Percentiles rank a stretch among this genome's conserved stretches.
Evolutionary conservation across 768 basidiomycete species (phyloP).

Genomic region (Hygrophorus russula): DNA sequence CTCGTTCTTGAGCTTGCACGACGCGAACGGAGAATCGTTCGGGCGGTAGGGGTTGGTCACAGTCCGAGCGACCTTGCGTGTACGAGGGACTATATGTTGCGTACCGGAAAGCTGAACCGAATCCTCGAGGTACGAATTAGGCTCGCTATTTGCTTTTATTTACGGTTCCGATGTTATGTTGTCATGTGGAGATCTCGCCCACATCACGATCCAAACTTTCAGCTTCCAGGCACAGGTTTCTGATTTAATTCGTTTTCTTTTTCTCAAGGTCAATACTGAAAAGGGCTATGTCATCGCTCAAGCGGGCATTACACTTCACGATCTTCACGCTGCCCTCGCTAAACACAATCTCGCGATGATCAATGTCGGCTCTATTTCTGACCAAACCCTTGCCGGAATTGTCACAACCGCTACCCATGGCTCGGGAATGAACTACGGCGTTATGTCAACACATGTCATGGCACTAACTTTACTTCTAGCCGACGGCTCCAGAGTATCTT

Average conservation of each 20-base stretch:
- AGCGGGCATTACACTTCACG: constrained; percentile 68
- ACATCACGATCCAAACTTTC: background rate
- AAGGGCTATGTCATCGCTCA: constrained; percentile 60
- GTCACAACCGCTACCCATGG: constrained; percentile 95
- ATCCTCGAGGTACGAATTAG: constrained; percentile 60
- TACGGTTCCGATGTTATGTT: background rate
- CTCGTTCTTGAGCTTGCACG: constrained; percentile 74
- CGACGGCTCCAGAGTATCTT: constrained; percentile 55
- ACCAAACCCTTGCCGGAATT: constrained; percentile 88
- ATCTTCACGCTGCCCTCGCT: constrained; percentile 60
- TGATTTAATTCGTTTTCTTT: constrained; percentile 5
- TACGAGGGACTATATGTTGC: constrained; percentile 77
- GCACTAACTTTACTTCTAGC: constrained; percentile 70
- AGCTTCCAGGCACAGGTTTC: background rate
- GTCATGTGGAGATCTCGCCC: background rate
- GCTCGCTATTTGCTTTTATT: constrained; percentile 14
- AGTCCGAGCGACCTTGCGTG: constrained; percentile 91
- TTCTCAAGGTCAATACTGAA: constrained; percentile 53
- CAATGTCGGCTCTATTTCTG: constrained; percentile 92
- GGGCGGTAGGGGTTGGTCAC: constrained; percentile 85
- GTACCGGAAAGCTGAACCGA: constrained; percentile 60
- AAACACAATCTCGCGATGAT: constrained; percentile 69
- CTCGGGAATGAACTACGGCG: constrained; percentile 67
- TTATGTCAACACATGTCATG: constrained; percentile 73
- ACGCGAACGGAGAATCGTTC: constrained; percentile 56